Evolutionary conservation across 2,329 filamentous ascomycete genomes (phyloP).

Genomic region (Claviceps purpurea): DNA sequence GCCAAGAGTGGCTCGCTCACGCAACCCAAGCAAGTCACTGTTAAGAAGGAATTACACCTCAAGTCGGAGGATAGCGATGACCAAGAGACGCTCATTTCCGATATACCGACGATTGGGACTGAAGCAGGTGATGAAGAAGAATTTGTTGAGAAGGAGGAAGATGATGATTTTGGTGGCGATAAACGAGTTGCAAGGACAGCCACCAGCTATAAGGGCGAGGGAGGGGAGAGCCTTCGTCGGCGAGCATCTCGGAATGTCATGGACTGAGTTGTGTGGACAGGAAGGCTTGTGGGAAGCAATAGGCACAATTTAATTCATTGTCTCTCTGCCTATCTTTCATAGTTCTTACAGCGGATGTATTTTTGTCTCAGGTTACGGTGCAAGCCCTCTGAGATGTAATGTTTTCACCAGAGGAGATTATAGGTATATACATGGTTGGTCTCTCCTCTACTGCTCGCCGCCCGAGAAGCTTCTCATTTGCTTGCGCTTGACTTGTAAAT

Average conservation of each 20-base stretch:
- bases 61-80: constrained; percentile 22
- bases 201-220: constrained; percentile 36
- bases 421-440: too few relatives aligned
- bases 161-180: constrained; percentile 13
- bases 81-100: constrained; percentile 15
- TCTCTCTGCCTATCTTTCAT: too few relatives aligned
- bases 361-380: too few relatives aligned
- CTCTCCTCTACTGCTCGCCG: too few relatives aligned
- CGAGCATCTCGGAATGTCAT: constrained; percentile 15
- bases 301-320: background rate
- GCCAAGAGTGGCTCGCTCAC: constrained; percentile 26
- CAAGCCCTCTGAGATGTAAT: too few relatives aligned
- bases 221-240: constrained; percentile 18
- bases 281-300: background rate
- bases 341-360: too few relatives aligned
- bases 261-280: constrained; percentile 6
- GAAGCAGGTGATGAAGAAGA: constrained; percentile 35
- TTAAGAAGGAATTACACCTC: constrained; percentile 26
- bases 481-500: too few relatives aligned
- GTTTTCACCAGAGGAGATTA: too few relatives aligned
- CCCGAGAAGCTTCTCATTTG: too few relatives aligned
- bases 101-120: constrained; percentile 21
- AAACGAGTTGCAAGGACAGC: constrained; percentile 36
- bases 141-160: constrained; percentile 20
- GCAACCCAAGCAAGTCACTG: constrained; percentile 24